Evolutionary conservation across 495 filamentous ascomycete species (phyloP).

Genomic region (Podospora sp.): DNA sequence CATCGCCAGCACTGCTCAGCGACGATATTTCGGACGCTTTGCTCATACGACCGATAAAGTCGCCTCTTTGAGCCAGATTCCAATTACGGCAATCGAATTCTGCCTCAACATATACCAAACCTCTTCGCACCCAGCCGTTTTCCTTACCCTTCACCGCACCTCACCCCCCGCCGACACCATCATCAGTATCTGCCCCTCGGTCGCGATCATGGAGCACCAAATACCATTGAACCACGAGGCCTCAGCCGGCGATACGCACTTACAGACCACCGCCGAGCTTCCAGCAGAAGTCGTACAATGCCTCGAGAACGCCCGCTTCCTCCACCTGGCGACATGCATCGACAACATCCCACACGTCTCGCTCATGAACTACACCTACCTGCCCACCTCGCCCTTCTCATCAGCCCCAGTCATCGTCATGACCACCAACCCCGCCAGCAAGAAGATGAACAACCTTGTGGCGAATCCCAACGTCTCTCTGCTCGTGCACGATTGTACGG

Average conservation of each 20-base stretch:
- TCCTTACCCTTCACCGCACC: background rate
- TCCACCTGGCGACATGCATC: slow-evolving; percentile 90
- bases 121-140: no score
- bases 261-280: slow-evolving; percentile 65
- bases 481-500: slow-evolving; percentile 89
- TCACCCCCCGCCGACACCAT: background rate
- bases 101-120: no score
- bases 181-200: background rate
- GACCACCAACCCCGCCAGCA: slow-evolving; percentile 86
- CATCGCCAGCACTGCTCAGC: background rate
- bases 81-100: background rate
- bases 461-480: slow-evolving; percentile 88
- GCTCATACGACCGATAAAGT: background rate
- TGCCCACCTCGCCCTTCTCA: slow-evolving; percentile 77
- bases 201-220: slow-evolving; percentile 46
- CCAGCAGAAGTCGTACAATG: slow-evolving; percentile 85
- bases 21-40: background rate
- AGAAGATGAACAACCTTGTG: slow-evolving; percentile 84
- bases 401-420: slow-evolving; percentile 78
- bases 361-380: slow-evolving; percentile 99
- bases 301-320: slow-evolving; percentile 93
- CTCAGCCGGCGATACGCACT: slow-evolving; percentile 71
- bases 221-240: slow-evolving; percentile 74
- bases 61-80: background rate
- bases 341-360: slow-evolving; percentile 87